These are phyloP conservation scores for Blastocystis sp. DNA, from an alignment of 352 stramenopile species.

Conservation along the genomic window DNA sequence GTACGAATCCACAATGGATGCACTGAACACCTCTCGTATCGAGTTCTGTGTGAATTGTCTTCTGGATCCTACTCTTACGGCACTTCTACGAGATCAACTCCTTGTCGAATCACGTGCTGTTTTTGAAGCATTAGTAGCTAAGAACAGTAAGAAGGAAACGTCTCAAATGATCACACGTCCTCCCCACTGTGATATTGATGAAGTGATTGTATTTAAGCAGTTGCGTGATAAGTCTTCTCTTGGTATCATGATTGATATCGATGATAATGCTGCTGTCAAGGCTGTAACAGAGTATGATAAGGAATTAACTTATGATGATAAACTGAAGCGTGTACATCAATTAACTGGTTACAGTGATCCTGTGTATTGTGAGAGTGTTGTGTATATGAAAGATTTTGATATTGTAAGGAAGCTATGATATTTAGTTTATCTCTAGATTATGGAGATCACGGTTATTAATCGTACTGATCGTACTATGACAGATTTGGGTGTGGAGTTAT, in stretches of 20 bases:
- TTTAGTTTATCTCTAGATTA: constrained; percentile 46
- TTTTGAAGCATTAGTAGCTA: not conserved
- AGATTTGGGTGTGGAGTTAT: constrained; percentile 95
- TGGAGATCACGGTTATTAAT: constrained; percentile 96
- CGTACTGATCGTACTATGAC: constrained; percentile 91
- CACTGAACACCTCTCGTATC: constrained; percentile 88
- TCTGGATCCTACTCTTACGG: constrained; percentile 76
- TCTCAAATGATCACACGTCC: not conserved
- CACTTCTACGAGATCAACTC: constrained; percentile 42
- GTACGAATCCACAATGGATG: constrained; percentile 69
- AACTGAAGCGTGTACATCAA: constrained; percentile 92
- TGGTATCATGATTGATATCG: constrained; percentile 80
- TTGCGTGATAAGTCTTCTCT: constrained; percentile 60
- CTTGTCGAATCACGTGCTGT: not conserved
- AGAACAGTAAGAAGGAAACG: not conserved
- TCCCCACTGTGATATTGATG: constrained; percentile 39
- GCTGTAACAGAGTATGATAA: constrained; percentile 50
- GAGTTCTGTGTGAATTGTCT: constrained; percentile 85
- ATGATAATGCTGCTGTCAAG: constrained; percentile 88
- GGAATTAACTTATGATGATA: constrained; percentile 66
- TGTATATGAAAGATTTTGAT: constrained; percentile 99
- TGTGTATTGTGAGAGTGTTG: constrained; percentile 95
- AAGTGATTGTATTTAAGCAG: constrained; percentile 62
- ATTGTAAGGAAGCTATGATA: constrained; percentile 75
- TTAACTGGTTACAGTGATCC: constrained; percentile 96